These are phyloP conservation scores for Solioccasus polychromus DNA, from an alignment of 768 basidiomycete genomes.

Conservation along the genomic window DNA sequence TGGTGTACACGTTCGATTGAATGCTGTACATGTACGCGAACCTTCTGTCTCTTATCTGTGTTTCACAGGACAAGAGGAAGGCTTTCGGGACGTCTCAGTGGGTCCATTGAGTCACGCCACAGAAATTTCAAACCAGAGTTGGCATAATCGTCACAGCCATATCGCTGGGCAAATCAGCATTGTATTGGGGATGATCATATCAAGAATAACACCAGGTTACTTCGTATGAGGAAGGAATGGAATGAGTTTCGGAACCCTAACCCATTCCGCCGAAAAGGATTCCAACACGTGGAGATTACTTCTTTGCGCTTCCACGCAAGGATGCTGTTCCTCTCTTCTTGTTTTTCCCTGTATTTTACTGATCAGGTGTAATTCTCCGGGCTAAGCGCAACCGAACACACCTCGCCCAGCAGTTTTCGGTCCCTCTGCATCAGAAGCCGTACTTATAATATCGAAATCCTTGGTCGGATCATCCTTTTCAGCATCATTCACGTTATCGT, in stretches of 20 bases:
- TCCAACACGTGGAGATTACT: background rate
- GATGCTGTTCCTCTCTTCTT: background rate
- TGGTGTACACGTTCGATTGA: too few species aligned
- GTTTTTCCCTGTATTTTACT: too few species aligned
- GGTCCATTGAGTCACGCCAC: background rate
- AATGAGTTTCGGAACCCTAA: background rate
- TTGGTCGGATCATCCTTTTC: slow-evolving; percentile 29
- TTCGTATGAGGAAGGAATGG: background rate
- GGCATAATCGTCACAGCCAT: slow-evolving; percentile 7
- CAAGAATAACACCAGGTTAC: slow-evolving; percentile 20
- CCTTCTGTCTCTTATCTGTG: too few species aligned
- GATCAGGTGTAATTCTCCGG: too few species aligned
- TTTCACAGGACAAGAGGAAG: too few species aligned
- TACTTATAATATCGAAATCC: slow-evolving; percentile 16
- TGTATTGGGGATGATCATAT: slow-evolving; percentile 2
- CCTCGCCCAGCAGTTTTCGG: slow-evolving; percentile 8
- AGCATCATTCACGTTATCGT: slow-evolving; percentile 19
- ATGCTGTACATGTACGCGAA: too few species aligned
- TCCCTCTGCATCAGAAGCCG: slow-evolving; percentile 21
- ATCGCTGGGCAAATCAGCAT: slow-evolving; percentile 9
- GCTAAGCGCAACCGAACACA: slow-evolving; percentile 8
- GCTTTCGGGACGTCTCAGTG: too few species aligned
- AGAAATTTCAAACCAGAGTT: slow-evolving; percentile 1
- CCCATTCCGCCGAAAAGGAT: slow-evolving; percentile 5
- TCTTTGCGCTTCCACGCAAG: background rate